phyloP scores from a whole-genome alignment of 805 yeast genomes.

The Scheffersomyces ergatensis region DNA sequence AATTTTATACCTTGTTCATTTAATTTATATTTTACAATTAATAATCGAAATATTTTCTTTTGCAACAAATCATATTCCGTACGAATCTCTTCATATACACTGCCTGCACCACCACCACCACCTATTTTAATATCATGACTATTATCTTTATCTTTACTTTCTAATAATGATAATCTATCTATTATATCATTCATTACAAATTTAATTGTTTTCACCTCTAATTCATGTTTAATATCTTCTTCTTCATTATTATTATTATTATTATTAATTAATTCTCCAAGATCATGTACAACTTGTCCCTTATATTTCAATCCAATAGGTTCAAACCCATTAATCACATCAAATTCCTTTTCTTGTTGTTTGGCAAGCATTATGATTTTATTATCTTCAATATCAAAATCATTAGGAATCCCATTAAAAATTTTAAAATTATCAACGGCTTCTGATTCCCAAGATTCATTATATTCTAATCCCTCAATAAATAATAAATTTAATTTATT shows the following conservation, averaged over 20 bases:
- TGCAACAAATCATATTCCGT: slow-evolving; percentile 3
- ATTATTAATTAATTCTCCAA: background rate
- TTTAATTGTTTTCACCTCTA: slow-evolving; percentile 1
- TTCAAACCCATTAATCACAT: slow-evolving; percentile 21
- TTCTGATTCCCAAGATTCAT: slow-evolving; percentile 50
- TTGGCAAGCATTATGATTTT: slow-evolving; percentile 21
- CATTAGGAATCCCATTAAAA: slow-evolving; percentile 17
- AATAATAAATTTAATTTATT: slow-evolving; percentile 16
- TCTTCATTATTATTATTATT: background rate
- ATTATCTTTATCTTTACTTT: background rate
- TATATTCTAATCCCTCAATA: slow-evolving; percentile 66
- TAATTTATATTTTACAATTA: slow-evolving; percentile 7
- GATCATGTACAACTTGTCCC: background rate
- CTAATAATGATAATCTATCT: background rate
- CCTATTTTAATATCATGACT: background rate
- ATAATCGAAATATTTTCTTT: slow-evolving; percentile 1
- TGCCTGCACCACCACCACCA: background rate
- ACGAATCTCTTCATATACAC: background rate
- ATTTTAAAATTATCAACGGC: slow-evolving; percentile 14
- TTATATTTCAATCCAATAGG: slow-evolving; percentile 16
- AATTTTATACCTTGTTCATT: slow-evolving; percentile 6
- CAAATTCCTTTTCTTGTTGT: slow-evolving; percentile 24
- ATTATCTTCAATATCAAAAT: slow-evolving; percentile 21
- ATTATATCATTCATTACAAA: slow-evolving; percentile 2
- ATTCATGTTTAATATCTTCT: background rate